Conservation (phyloP, 805 yeast species). For the Yamadazyma tumulicola region DNA sequence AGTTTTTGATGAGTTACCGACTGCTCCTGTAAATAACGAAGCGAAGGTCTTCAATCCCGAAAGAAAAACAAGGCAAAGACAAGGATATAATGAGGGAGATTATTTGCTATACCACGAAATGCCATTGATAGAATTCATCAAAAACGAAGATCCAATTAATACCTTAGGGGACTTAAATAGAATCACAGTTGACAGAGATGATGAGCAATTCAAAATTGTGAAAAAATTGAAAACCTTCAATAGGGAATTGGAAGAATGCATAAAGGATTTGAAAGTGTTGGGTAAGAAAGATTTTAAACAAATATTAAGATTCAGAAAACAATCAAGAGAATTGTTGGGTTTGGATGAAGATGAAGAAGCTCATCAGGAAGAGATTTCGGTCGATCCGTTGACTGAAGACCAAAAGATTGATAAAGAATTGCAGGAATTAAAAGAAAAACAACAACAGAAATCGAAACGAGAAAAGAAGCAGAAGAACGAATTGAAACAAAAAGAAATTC, state of each 20-base stretch:
- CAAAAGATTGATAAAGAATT: slow-evolving; percentile 86
- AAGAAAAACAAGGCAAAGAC: slow-evolving; percentile 82
- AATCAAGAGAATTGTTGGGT: slow-evolving; percentile 75
- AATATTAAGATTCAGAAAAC: slow-evolving; percentile 83
- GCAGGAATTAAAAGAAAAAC: slow-evolving; percentile 66
- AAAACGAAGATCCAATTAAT: slow-evolving; percentile 77
- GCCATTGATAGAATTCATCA: slow-evolving; percentile 78
- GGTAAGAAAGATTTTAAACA: slow-evolving; percentile 91
- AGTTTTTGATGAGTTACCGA: slow-evolving; percentile 86
- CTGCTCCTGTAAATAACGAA: slow-evolving; percentile 72
- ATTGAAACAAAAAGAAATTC: slow-evolving; percentile 78
- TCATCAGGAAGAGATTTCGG: slow-evolving; percentile 48
- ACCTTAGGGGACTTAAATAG: slow-evolving; percentile 70
- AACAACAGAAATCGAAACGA: slow-evolving; percentile 66
- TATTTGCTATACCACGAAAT: slow-evolving; percentile 64
- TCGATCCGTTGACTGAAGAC: slow-evolving; percentile 76
- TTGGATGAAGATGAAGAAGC: slow-evolving; percentile 57
- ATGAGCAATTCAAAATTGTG: slow-evolving; percentile 69
- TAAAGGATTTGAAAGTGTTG: slow-evolving; percentile 87
- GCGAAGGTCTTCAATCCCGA: slow-evolving; percentile 95
- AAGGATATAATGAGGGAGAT: slow-evolving; percentile 96
- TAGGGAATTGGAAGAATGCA: slow-evolving; percentile 72
- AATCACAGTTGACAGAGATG: slow-evolving; percentile 50
- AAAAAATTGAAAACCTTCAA: slow-evolving; percentile 75
- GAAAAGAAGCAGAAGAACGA: slow-evolving; percentile 83